Evolutionary conservation across 2,329 filamentous ascomycete genomes (phyloP), one percentile per base, ranked within the genome.

Genomic region (Trichothecium sympodiale): DNA sequence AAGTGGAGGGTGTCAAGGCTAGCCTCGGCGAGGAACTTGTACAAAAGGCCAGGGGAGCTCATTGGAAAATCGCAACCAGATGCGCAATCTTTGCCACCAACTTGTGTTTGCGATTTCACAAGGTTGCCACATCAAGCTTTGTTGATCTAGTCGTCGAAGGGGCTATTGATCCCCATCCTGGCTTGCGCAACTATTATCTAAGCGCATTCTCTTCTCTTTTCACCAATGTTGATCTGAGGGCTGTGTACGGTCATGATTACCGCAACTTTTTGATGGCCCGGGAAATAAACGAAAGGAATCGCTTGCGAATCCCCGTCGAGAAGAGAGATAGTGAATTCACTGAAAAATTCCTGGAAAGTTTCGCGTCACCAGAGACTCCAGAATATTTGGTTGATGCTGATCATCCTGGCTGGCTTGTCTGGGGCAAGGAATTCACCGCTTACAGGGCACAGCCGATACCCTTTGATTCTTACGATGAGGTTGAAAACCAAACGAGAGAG

Each of bases 41-140:
- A 4, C 74, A 82, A 40, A 64, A 81, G 40, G 83, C 86, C 2
- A 79, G 77, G 48, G 74, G 74, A 3, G 85, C 87, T 1, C 93
- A 98, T 53, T 98, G 91, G 91, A 96, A 94, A 64, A 88, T 94
- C 47, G 89, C 89, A 5, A 86, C 79, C 34, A 74, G 89, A 18
- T 94, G 88, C 38, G 83, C 84, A 8, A 83, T 93, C 26, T 91
- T 98, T 53, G 84, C 94, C 4, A 77, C 89, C 38, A 94, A 91
- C 41, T 71, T 95, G 42, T 89, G 86, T 38, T 74, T 95, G 43
- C 80, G 91, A n/a, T 94, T 96, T 48, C 82, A 95, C 45, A 82
- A 77, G 14, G 74, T 98, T 42, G 86, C 86, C 5, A 84, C 85
- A 2, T 68, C 81, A 14, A 75, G 81, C 39, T 82, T 96, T 56